A percentile compares a stretch with the other conserved stretches of the same genome.
Conservation (phyloP, 2,329 filamentous ascomycete species). For the Elsinoe fawcettii region DNA sequence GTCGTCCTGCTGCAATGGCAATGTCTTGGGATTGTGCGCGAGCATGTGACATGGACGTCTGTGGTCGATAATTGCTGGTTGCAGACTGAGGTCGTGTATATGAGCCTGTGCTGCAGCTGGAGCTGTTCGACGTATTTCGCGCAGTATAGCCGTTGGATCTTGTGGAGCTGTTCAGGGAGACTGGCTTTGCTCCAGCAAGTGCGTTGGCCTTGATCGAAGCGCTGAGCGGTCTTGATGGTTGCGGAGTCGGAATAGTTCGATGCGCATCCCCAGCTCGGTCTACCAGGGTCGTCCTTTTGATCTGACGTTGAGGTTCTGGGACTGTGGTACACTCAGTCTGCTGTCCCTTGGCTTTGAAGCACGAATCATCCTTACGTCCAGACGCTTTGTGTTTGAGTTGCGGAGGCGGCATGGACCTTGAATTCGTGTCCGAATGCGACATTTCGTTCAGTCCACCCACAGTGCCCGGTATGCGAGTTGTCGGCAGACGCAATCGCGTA, state of each 20-base stretch:
- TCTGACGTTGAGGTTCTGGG: conserved; percentile 35
- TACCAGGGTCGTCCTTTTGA: conserved; percentile 45
- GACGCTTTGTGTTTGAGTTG: conserved; percentile 46
- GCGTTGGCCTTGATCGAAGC: conserved; percentile 14
- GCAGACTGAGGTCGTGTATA: conserved; percentile 17
- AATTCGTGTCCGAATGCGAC: conserved; percentile 47
- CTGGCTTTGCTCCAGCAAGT: conserved; percentile 12
- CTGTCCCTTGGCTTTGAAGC: conserved; percentile 4
- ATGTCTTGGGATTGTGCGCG: conserved; percentile 18
- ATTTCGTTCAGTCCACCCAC: conserved; percentile 41
- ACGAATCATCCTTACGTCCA: conserved; percentile 33
- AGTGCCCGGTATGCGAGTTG: conserved; percentile 24
- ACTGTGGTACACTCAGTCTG: conserved; percentile 29
- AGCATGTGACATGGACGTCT: conserved; percentile 22
- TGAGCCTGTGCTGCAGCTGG: conserved; percentile 10
- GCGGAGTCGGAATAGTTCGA: conserved; percentile 6
- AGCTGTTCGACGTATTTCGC: conserved; percentile 22
- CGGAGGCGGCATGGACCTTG: conserved; percentile 38
- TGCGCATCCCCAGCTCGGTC: conserved; percentile 40
- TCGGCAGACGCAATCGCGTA: conserved; percentile 31
- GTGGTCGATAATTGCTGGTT: conserved; percentile 16
- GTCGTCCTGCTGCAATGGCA: background rate
- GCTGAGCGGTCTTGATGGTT: conserved; percentile 16
- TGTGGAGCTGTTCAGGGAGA: conserved; percentile 17
- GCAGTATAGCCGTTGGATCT: conserved; percentile 19